Base-by-base conservation (phyloP, 495 filamentous ascomycete species). In the Apodospora peruviana region DNA sequence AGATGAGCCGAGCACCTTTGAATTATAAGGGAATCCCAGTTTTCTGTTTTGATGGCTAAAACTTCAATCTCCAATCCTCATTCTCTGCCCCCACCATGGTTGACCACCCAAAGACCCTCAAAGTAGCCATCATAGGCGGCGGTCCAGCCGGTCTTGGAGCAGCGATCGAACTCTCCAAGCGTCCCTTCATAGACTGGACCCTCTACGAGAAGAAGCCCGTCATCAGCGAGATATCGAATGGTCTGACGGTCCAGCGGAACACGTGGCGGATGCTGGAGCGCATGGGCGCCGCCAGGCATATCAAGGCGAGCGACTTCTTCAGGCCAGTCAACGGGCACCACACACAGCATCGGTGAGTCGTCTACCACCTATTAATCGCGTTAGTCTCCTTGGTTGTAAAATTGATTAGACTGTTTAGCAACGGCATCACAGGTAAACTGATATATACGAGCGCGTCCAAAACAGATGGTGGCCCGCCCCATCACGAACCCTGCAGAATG, bases 131-230 rank as follows among this genome's bases (percentile, higher is more conserved):
- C 40, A 65, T 77, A 40, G 71, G 72, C 19, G 70, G 68, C 9
- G 74, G 74, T 0, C 74, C 74, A 1, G 75, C 69, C 7, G 77
- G 77, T 0, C 60, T 80, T 0, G 65, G 65, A 21, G 64, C 74
- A 1, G 75, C 73, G 5, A 78, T 78, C 43, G 72, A 71, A 11
- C 64, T 80, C 18, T 70, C 69, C 1, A 53, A 68, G 34, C 45
- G 77, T 1, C 69, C 74, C 0, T 68, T 74, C 23, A 60, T 77
- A 10, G 51, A 68, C 9, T 60, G 74, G 2, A 68, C 52, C 4
- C 57, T 79, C 9, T 80, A 76, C 40, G 77, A 80, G 45, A 69
- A 76, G 37, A 71, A 71, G 8, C 56, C 47, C 4, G 64, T 72
- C 46, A 55, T 78, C 16, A 57, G 69, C 22, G 75, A 78, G 51